phyloP scores from a whole-genome alignment of 257 asterid species.

The Lycium ferocissimum region DNA sequence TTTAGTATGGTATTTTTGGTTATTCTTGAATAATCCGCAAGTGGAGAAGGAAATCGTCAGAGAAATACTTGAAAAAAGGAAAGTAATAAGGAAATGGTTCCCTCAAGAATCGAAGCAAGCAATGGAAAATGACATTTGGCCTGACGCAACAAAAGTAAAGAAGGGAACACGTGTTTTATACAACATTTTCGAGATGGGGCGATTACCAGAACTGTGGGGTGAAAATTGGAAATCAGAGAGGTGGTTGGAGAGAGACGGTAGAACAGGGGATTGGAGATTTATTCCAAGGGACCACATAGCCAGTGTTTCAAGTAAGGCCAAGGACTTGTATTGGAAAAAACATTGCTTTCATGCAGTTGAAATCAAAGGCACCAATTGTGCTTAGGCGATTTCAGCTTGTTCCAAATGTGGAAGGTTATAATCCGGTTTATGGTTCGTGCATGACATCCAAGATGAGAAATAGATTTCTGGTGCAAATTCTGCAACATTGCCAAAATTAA shows the following conservation, averaged over 20 bases:
- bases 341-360: constrained; percentile 29
- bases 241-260: no score
- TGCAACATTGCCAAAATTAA: no score
- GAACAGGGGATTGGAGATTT: no score
- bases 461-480: constrained; percentile 1
- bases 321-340: constrained; percentile 37
- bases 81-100: background rate
- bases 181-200: no score
- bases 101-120: constrained; percentile 18
- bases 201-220: no score
- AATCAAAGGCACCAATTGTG: background rate
- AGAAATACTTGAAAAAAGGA: no score
- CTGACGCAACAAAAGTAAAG: constrained; percentile 15
- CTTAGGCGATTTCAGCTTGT: background rate
- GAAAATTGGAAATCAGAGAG: no score
- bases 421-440: background rate
- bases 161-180: constrained; percentile 26
- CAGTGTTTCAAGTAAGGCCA: constrained; percentile 37
- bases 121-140: constrained; percentile 4
- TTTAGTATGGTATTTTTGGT: no score
- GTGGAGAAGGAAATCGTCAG: no score
- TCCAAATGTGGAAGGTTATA: background rate
- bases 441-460: constrained; percentile 2
- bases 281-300: no score
- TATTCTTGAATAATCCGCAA: no score